Percentiles rank a stretch among this genome's conserved stretches.
These are phyloP conservation scores for Metschnikowia borealis DNA, from an alignment of 805 yeast genomes.

Conservation along the genomic window DNA sequence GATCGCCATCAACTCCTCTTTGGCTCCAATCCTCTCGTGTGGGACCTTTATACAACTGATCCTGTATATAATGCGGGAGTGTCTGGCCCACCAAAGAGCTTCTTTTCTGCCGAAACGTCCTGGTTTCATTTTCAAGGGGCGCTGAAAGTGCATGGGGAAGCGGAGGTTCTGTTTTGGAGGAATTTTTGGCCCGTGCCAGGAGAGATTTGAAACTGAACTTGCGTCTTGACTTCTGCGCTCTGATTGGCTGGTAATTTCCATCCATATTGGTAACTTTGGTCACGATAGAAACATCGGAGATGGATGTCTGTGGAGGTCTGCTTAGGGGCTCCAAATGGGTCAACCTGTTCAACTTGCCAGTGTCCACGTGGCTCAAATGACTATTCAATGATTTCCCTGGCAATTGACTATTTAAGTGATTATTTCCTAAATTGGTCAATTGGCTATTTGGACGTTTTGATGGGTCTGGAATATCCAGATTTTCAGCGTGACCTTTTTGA, in stretches of 20 bases:
- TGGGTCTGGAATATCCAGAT: not conserved
- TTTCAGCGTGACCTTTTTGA: not conserved
- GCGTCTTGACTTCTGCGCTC: conserved; percentile 1
- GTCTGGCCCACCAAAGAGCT: conserved; percentile 34
- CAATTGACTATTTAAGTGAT: too few species aligned
- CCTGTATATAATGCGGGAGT: conserved; percentile 33
- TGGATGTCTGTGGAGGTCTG: conserved; percentile 29
- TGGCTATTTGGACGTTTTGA: too few species aligned
- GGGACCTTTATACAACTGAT: conserved; percentile 14
- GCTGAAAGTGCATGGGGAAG: not conserved
- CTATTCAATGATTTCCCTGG: not conserved
- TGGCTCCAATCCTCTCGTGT: too few species aligned
- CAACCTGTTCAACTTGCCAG: too few species aligned
- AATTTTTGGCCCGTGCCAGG: not conserved
- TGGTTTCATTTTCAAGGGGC: not conserved
- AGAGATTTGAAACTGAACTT: conserved; percentile 7
- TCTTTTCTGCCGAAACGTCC: conserved; percentile 13
- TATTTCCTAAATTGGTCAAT: too few species aligned
- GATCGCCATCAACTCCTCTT: too few species aligned
- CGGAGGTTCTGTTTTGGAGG: not conserved
- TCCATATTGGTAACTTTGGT: conserved; percentile 19
- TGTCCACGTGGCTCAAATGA: too few species aligned
- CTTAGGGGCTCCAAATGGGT: conserved; percentile 10
- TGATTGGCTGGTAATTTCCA: conserved; percentile 2
- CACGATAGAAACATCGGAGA: conserved; percentile 33